Evolutionary conservation across 805 yeast species (phyloP).

Genomic region (Nakazawaea wyomingensis): DNA sequence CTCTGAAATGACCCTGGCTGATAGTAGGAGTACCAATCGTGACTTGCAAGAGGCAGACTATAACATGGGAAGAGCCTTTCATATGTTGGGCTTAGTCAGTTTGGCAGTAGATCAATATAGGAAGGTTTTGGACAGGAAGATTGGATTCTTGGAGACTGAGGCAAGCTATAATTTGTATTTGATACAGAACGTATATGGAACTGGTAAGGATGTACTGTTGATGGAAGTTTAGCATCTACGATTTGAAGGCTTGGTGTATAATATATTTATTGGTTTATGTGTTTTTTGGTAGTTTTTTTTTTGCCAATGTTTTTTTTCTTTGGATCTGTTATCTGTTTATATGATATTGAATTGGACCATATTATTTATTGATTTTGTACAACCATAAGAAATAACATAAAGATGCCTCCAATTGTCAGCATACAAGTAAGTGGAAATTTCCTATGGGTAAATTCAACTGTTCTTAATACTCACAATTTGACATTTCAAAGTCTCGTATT

Average conservation of each 20-base stretch:
- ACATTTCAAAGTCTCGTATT: conserved; percentile 11
- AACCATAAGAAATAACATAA: too few species aligned
- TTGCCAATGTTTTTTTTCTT: neutral
- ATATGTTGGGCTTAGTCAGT: conserved; percentile 69
- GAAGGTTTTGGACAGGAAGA: conserved; percentile 42
- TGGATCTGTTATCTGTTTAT: neutral
- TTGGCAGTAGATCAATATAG: conserved; percentile 74
- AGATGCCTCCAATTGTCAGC: conserved; percentile 7
- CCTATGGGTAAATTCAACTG: neutral
- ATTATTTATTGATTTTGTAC: neutral
- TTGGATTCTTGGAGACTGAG: conserved; percentile 11
- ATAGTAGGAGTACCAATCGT: conserved; percentile 27
- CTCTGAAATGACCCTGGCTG: conserved; percentile 41
- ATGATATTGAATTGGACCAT: neutral
- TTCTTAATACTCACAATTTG: neutral
- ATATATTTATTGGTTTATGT: too few species aligned
- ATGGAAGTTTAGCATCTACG: conserved; percentile 4
- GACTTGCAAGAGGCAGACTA: conserved; percentile 76
- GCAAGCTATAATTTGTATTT: conserved; percentile 11
- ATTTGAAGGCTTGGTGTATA: neutral
- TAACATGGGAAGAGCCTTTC: conserved; percentile 82
- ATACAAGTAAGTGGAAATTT: conserved; percentile 7
- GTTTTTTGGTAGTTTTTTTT: too few species aligned
- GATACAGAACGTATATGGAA: conserved; percentile 3
- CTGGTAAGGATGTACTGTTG: conserved; percentile 8